A percentile compares a stretch with the other conserved stretches of the same genome.
These are phyloP conservation scores for Ceratocystis cacaofunesta DNA, from an alignment of 2,329 filamentous ascomycete genomes.

Conservation along the genomic window DNA sequence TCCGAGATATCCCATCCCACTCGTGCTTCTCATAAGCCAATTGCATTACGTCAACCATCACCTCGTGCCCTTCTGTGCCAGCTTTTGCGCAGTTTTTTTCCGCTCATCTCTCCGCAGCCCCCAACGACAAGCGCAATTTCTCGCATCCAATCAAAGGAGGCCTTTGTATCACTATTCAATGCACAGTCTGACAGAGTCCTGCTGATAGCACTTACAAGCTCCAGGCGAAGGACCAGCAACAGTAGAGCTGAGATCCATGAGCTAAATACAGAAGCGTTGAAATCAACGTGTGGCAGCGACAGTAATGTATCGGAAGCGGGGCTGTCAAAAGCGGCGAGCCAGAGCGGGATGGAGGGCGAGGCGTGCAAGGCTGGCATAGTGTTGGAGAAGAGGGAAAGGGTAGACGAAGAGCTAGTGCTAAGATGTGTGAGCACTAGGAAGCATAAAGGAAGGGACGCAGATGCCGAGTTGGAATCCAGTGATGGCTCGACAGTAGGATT, in stretches of 20 bases:
- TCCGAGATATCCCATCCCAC: conserved; percentile 10
- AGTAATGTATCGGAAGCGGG: not conserved
- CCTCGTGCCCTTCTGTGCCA: conserved; percentile 38
- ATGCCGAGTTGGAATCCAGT: not conserved
- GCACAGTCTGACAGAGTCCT: not conserved
- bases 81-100: conserved; percentile 34
- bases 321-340: not conserved
- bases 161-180: conserved; percentile 28
- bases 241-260: not conserved
- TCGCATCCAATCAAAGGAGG: conserved; percentile 35
- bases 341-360: not conserved
- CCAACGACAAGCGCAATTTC: conserved; percentile 47
- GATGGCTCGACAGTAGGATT: not conserved
- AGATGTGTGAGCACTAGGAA: not conserved
- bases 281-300: not conserved
- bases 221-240: not conserved
- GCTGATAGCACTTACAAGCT: not conserved
- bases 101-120: conserved; percentile 45
- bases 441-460: not conserved
- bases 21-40: conserved; percentile 30
- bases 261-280: not conserved
- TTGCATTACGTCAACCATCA: conserved; percentile 40
- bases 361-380: not conserved
- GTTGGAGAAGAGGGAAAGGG: not conserved
- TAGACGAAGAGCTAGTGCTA: not conserved